phyloP scores from a whole-genome alignment of 1,284 basidiomycete genomes.

The Moesziomyces sp. region DNA sequence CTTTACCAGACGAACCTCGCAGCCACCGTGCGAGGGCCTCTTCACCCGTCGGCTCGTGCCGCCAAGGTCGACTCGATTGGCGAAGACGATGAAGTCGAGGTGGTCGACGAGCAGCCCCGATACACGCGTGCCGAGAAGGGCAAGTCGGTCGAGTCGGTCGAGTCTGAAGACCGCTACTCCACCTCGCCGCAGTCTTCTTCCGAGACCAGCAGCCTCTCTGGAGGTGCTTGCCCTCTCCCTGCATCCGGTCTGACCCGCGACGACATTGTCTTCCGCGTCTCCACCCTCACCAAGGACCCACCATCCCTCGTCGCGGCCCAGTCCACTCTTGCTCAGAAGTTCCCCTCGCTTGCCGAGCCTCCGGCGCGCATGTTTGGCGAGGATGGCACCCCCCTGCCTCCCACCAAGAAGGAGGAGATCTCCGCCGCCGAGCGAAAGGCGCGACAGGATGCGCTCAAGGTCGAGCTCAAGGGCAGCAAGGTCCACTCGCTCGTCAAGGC shows the following conservation, averaged over 20 bases:
- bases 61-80: conserved; percentile 36
- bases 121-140: conserved; percentile 40
- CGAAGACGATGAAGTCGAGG: conserved; percentile 37
- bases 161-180: conserved; percentile 17
- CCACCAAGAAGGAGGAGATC: conserved; percentile 53
- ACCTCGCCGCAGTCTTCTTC: conserved; percentile 13
- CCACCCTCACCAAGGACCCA: conserved; percentile 15
- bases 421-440: conserved; percentile 39
- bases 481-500: conserved; percentile 52
- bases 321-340: conserved; percentile 21
- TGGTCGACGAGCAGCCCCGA: conserved; percentile 32
- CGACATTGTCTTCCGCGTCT: conserved; percentile 39
- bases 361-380: conserved; percentile 52
- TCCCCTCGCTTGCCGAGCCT: conserved; percentile 44
- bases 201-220: conserved; percentile 22
- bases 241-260: conserved; percentile 26
- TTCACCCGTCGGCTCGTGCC: conserved; percentile 3
- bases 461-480: conserved; percentile 47
- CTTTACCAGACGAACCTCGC: conserved; percentile 29
- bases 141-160: conserved; percentile 33
- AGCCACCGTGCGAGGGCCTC: conserved; percentile 6
- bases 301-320: conserved; percentile 23
- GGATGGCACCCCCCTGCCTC: conserved; percentile 41
- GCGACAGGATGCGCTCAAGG: conserved; percentile 43
- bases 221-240: conserved; percentile 18